phyloP scores from a whole-genome alignment of 1,139 yeast genomes.

The Kurtzmaniella quercitrusa region DNA sequence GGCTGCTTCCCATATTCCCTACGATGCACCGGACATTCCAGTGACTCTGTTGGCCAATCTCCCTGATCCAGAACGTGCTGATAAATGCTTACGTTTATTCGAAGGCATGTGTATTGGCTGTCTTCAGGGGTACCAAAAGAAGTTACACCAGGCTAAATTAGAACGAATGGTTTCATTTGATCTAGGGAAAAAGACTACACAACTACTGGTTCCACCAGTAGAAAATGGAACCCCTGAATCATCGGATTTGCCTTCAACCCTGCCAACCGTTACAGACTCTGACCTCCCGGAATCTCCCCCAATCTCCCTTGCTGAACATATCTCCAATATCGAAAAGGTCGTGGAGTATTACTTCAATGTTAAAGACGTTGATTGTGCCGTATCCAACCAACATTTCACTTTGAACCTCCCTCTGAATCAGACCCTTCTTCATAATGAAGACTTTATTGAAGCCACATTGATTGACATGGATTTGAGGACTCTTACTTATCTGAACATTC shows the following conservation, averaged over 20 bases:
- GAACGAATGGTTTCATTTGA: conserved; percentile 18
- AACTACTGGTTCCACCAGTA: no score
- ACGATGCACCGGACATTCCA: conserved; percentile 31
- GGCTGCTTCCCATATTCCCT: conserved; percentile 37
- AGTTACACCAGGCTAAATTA: conserved; percentile 36
- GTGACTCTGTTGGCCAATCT: conserved; percentile 28
- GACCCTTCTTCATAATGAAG: conserved; percentile 12
- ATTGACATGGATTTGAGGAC: conserved; percentile 42
- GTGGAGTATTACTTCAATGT: conserved; percentile 5
- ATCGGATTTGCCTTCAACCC: no score
- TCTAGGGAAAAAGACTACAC: neutral
- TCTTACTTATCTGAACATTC: conserved; percentile 15
- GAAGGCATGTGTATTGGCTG: conserved; percentile 36
- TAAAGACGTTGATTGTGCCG: conserved; percentile 1
- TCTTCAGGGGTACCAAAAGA: conserved; percentile 44
- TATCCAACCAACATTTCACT: conserved; percentile 2
- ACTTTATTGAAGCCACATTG: conserved; percentile 27
- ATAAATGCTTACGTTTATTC: conserved; percentile 34
- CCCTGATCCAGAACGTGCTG: conserved; percentile 25
- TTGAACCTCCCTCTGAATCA: conserved; percentile 15
- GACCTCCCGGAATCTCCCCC: neutral
- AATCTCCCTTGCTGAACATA: neutral
- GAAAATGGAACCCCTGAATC: neutral
- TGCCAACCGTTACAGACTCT: no score
- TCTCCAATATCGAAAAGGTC: neutral